Evolutionary conservation across 2,329 filamentous ascomycete species (phyloP), one percentile per base, ranked within the genome.

Genomic region (Cercospora canescens): DNA sequence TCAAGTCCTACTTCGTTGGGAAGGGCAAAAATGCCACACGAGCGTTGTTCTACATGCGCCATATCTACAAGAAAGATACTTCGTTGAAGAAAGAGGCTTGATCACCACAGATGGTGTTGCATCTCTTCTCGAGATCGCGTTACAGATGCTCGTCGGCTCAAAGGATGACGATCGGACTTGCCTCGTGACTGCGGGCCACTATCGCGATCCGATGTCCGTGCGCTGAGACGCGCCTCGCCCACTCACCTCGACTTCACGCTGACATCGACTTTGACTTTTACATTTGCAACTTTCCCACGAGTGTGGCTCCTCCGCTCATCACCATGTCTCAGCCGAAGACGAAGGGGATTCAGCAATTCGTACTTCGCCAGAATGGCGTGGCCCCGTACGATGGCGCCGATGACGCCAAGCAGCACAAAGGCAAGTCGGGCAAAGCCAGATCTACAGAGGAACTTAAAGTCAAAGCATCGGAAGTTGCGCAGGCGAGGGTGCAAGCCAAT

Each of bases 1-100:
- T 8, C 26, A 32, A 35, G 45, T 35, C 21, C 34, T 70, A 76
- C 75, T 69, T 77, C 76, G 61, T 77, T 77, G 54, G 76, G 76
- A 6, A 77, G 69, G 12, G 63, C 57, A 59, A 76, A 72, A 24
- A 77, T 69, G 60, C 71, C 73, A 32, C 63, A 64, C 5, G 62
- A 14, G 41, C 57, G 59, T 7, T 59, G 60, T 26, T 68, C 66
- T 18, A 64, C 52, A 54, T 64, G 26, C 1, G 58, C 28, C 61
- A 67, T 70, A 24, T n/a, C 64, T 52, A 52, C 39, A 16, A 45
- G 24, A 45, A 24, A 24, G 21, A 9, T 54, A 34, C 21, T 45
- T 39, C 48, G n/a, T 11, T 24, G 18, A 61, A 34, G 34, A 37
- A 24, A 45, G 4, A 56, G 14, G 21, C 34, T 30, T 21, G 57